These are phyloP conservation scores for Dioscorea dumetorum DNA, from an alignment of 106 monocot genomes.

Conservation along the genomic window DNA sequence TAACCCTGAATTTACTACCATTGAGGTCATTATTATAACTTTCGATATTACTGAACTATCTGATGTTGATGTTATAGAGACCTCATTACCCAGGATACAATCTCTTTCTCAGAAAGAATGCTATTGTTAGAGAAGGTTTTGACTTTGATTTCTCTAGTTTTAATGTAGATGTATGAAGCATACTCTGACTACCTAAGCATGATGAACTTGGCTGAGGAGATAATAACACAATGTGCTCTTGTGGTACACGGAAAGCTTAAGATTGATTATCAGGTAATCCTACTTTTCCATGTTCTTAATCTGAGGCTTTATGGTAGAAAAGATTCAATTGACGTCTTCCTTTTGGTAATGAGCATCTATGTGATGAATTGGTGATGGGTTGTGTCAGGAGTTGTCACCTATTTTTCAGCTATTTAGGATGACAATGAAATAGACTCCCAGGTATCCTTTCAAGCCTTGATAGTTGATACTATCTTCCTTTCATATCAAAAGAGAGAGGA, in stretches of 20 bases:
- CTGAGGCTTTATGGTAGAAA: too few species aligned
- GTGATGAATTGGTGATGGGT: too few species aligned
- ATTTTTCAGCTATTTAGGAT: too few species aligned
- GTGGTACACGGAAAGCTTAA: constrained; percentile 64
- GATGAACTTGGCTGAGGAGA: constrained; percentile 98
- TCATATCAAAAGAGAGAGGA: too few species aligned
- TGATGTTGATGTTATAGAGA: too few species aligned
- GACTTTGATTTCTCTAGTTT: constrained; percentile 12
- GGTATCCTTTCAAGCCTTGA: too few species aligned
- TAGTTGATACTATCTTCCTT: too few species aligned
- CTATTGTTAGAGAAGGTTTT: neutral
- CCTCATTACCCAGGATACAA: neutral
- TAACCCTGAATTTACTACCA: constrained; percentile 99
- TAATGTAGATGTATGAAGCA: constrained; percentile 93
- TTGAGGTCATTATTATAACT: constrained; percentile 51
- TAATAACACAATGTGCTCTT: constrained; percentile 76
- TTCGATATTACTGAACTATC: too few species aligned
- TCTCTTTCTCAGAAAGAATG: neutral
- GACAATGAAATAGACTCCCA: too few species aligned
- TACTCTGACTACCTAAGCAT: constrained; percentile 96
- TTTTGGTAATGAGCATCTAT: too few species aligned
- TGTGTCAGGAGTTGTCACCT: too few species aligned
- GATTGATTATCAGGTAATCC: constrained; percentile 74
- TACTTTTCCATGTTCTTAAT: neutral
- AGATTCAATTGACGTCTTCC: too few species aligned